phyloP scores from a whole-genome alignment of 2,329 filamentous ascomycete genomes.

The Teratosphaeria nubilosa region DNA sequence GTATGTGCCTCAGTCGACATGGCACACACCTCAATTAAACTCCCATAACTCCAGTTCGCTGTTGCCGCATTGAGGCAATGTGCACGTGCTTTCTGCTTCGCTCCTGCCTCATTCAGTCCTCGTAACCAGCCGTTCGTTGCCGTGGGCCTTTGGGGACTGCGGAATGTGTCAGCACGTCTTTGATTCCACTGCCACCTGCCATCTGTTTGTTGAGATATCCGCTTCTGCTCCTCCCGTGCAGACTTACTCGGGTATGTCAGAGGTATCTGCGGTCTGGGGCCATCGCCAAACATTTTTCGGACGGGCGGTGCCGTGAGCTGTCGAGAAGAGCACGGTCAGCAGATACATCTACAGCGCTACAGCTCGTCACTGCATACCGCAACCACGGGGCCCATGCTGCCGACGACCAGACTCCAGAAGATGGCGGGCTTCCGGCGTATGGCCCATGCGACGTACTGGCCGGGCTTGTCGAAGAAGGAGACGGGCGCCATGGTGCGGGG shows the following conservation, averaged over 20 bases:
- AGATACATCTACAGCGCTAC: not conserved
- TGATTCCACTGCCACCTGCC: not conserved
- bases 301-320: constrained; percentile 60
- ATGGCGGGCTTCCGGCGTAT: constrained; percentile 79
- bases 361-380: constrained; percentile 34
- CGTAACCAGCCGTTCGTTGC: constrained; percentile 36
- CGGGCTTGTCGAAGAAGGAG: constrained; percentile 72
- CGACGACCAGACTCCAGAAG: constrained; percentile 77
- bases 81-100: not conserved
- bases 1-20: not conserved
- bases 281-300: constrained; percentile 62
- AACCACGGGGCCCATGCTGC: constrained; percentile 58
- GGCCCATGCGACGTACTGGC: constrained; percentile 82
- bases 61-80: not conserved
- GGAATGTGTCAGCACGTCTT: not conserved
- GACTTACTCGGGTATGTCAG: constrained; percentile 88
- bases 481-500: constrained; percentile 55
- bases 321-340: constrained; percentile 2
- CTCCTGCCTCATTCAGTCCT: constrained; percentile 26
- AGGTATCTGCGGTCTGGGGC: constrained; percentile 61
- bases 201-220: not conserved
- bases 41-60: not conserved
- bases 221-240: not conserved
- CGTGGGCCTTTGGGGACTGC: constrained; percentile 39
- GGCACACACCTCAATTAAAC: not conserved